These are phyloP conservation scores for Aspergillus incahuasiensis DNA, from an alignment of 495 filamentous ascomycete genomes.

Conservation along the genomic window DNA sequence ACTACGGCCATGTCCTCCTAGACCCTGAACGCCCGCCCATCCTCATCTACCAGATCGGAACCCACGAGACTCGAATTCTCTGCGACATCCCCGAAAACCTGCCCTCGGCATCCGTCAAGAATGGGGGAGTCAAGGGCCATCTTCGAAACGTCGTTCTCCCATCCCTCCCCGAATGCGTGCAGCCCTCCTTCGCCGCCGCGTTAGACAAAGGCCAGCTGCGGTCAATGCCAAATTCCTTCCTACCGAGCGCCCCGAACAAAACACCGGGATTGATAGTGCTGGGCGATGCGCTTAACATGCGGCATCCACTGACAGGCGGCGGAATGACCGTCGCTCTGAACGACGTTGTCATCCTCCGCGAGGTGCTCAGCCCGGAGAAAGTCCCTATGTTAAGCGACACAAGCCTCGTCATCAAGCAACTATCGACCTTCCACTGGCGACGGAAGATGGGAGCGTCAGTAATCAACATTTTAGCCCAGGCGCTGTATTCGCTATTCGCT, in stretches of 20 bases:
- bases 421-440: constrained; percentile 79
- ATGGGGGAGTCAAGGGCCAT: constrained; percentile 80
- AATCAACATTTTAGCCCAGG: constrained; percentile 94
- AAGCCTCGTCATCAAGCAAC: constrained; percentile 56
- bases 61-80: constrained; percentile 85
- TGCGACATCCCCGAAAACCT: constrained; percentile 83
- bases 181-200: constrained; percentile 69
- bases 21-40: constrained; percentile 64
- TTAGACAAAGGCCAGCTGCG: constrained; percentile 66
- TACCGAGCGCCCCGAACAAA: constrained; percentile 68
- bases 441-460: constrained; percentile 77
- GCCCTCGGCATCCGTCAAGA: constrained; percentile 61
- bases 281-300: constrained; percentile 95
- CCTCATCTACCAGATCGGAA: constrained; percentile 95
- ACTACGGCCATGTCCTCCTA: constrained; percentile 84
- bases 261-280: constrained; percentile 74
- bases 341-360: constrained; percentile 72
- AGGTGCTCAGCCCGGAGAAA: constrained; percentile 59
- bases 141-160: constrained; percentile 73
- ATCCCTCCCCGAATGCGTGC: constrained; percentile 64
- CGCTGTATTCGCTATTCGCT: constrained; percentile 85
- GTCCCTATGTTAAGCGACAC: constrained; percentile 69
- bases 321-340: constrained; percentile 95
- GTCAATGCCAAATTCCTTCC: constrained; percentile 91
- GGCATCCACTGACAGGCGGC: constrained; percentile 88